phyloP scores from a whole-genome alignment of 768 basidiomycete species.

The Kwoniella botswanensis region DNA sequence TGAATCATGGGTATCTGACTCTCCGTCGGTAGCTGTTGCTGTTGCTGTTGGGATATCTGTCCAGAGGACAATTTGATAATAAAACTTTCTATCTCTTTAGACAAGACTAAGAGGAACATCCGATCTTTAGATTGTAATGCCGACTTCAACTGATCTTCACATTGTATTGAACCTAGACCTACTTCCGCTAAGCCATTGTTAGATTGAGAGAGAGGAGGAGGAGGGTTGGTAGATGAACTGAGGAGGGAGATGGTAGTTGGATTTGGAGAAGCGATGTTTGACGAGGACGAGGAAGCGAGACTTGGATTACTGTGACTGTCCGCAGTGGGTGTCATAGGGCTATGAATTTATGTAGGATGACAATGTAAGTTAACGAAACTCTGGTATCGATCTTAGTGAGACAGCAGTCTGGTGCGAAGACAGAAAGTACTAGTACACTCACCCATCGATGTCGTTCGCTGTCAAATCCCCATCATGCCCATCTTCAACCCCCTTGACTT shows the following conservation, averaged over 20 bases:
- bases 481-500: not conserved
- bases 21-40: not conserved
- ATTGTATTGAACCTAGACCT: conserved; percentile 36
- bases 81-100: conserved; percentile 48
- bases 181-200: conserved; percentile 26
- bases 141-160: conserved; percentile 45
- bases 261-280: conserved; percentile 20
- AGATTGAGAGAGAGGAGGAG: conserved; percentile 9
- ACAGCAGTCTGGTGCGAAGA: not conserved
- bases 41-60: not conserved
- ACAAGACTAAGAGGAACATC: conserved; percentile 45
- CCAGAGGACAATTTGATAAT: conserved; percentile 15
- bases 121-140: conserved; percentile 45
- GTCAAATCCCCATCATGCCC: not conserved
- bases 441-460: conserved; percentile 18
- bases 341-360: not conserved
- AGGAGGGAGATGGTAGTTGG: conserved; percentile 22
- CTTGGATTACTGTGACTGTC: conserved; percentile 13
- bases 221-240: conserved; percentile 9
- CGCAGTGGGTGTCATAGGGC: conserved; percentile 22
- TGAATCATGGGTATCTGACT: conserved; percentile 18
- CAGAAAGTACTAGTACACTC: not conserved
- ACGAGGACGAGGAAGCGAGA: conserved; percentile 10
- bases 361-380: not conserved
- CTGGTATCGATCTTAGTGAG: not conserved